Base-by-base conservation (phyloP, 352 stramenopile genomes). In the Phytophthora hibernalis region DNA sequence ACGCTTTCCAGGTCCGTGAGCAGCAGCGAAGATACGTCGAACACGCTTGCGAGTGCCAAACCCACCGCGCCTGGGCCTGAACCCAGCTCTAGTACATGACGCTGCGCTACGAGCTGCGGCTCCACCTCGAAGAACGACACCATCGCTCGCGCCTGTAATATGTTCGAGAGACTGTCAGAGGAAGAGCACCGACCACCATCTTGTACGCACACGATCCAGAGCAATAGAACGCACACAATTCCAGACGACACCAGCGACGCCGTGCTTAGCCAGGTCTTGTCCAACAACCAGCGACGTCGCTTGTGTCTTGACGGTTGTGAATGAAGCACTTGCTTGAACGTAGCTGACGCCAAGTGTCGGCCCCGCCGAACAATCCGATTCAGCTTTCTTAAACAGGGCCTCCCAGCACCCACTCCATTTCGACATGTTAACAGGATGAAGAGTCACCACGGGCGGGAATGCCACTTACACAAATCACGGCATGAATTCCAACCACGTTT, bases 221-320 rank as follows among this genome's bases (percentile, higher is more conserved):
- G 16, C 13, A 44, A 31, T 20, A 3, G 12, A 26, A 72, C 81
- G 28, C 54, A 93, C 84, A 60, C 81, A 89, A 61, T 91, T 87
- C 85, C 85, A 93, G 30, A 93, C 77, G 61, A 91, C 85, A 31
- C 85, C 83, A 2, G 81, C 81, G 45, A 92, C 85, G 15, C 85
- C 85, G 20, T 83, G 44, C 6, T 60, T 44, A 15, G 43, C 56
- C 42, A 93, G 60, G 30, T 89, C 65, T 64, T 93, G 85, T 1
- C 68, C 60, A 33, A 93, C 54, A 15, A 48, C 54, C 43, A 86
- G 20, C 38, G 50, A 35, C 11, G 20, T 28, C 15, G 30, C 28
- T 10, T 21, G 9, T 12, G 83, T n/a, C 35, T 75, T 11, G 15
- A 83, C 35, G 3, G 56, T 65, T 22, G 79, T 66, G 16, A 63